A percentile compares a stretch with the other conserved stretches of the same genome.
These are phyloP conservation scores for Coemansia sp. DNA, from an alignment of 192 early-diverging fungal species.

Conservation along the genomic window DNA sequence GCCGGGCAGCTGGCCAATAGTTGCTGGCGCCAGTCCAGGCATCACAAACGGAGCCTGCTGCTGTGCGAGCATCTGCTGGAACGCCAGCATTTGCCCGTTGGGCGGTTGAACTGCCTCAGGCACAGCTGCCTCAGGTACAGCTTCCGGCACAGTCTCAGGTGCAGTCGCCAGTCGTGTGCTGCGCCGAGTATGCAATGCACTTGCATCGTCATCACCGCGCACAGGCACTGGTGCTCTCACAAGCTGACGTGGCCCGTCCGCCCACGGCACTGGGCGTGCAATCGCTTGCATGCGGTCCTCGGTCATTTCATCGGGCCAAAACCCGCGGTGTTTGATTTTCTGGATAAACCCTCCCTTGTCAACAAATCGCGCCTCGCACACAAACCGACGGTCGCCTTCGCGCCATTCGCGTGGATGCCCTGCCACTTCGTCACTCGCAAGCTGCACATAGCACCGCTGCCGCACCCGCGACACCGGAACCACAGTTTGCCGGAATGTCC, in stretches of 20 bases:
- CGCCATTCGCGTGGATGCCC: conserved; percentile 39
- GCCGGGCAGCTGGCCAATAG: not conserved
- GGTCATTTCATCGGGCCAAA: conserved; percentile 37
- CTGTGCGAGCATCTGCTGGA: conserved; percentile 42
- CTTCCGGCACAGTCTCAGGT: conserved; percentile 5
- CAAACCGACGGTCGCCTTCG: conserved; percentile 34
- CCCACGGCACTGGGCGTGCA: conserved; percentile 30
- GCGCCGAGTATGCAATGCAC: conserved; percentile 37
- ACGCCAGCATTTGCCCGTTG: conserved; percentile 22
- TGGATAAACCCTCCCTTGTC: conserved; percentile 48
- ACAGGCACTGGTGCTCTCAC: conserved; percentile 21
- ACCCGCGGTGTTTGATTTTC: conserved; percentile 37
- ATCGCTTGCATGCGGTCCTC: conserved; percentile 31
- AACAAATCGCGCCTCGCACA: conserved; percentile 46
- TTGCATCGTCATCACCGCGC: not conserved
- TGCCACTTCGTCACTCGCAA: conserved; percentile 23
- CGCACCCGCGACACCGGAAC: conserved; percentile 24
- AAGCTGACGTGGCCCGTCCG: conserved; percentile 26
- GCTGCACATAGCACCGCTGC: conserved; percentile 36
- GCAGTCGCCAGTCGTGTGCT: conserved; percentile 22
- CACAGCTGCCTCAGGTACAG: not conserved
- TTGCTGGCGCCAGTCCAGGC: conserved; percentile 5
- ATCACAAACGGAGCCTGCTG: conserved; percentile 14
- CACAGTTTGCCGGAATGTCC: conserved; percentile 29
- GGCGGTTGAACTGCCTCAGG: not conserved